Percentiles rank a stretch among this genome's conserved stretches.
Evolutionary conservation across 2,329 filamentous ascomycete species (phyloP).

Genomic region (Coniochaeta sp.): DNA sequence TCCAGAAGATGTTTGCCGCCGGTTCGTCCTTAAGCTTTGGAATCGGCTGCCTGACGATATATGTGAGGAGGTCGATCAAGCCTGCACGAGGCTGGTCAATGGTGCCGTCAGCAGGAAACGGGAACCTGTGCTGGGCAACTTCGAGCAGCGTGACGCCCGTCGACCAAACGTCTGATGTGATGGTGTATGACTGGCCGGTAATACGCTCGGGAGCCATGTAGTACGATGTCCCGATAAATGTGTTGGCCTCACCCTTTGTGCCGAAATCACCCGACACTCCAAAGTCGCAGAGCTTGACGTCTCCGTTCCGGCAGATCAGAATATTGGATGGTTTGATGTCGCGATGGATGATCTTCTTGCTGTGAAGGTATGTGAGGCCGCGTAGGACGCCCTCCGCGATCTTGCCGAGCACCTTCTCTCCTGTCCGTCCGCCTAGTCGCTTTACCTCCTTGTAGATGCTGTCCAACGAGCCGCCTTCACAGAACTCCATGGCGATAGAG

Average conservation of each 20-base stretch:
- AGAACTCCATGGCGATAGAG: slow-evolving; percentile 98
- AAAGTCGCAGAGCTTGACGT: slow-evolving; percentile 98
- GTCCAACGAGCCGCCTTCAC: slow-evolving; percentile 91
- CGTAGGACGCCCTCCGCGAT: slow-evolving; percentile 92
- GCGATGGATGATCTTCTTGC: slow-evolving; percentile 94
- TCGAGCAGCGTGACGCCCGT: slow-evolving; percentile 95
- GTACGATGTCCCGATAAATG: slow-evolving; percentile 97
- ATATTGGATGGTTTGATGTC: slow-evolving; percentile 99
- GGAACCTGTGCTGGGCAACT: slow-evolving; percentile 97
- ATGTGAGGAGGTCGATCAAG: slow-evolving; percentile 90
- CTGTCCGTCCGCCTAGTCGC: slow-evolving; percentile 86
- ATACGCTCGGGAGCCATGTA: slow-evolving; percentile 99
- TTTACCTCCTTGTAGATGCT: slow-evolving; percentile 97
- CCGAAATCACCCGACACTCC: slow-evolving; percentile 97
- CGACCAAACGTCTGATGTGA: slow-evolving; percentile 98
- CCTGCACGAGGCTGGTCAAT: slow-evolving; percentile 92
- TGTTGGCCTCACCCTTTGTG: slow-evolving; percentile 97
- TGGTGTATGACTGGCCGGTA: slow-evolving; percentile 95
- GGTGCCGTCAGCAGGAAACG: slow-evolving; percentile 92
- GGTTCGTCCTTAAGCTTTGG: slow-evolving; percentile 95
- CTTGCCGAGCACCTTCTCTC: slow-evolving; percentile 95
- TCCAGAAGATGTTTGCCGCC: slow-evolving; percentile 85
- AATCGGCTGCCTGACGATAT: slow-evolving; percentile 93
- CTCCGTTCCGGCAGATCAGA: slow-evolving; percentile 80
- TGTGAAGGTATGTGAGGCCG: slow-evolving; percentile 89